phyloP scores from a whole-genome alignment of 108 stramenopile species.

The Fragilariopsis cylindrus region DNA sequence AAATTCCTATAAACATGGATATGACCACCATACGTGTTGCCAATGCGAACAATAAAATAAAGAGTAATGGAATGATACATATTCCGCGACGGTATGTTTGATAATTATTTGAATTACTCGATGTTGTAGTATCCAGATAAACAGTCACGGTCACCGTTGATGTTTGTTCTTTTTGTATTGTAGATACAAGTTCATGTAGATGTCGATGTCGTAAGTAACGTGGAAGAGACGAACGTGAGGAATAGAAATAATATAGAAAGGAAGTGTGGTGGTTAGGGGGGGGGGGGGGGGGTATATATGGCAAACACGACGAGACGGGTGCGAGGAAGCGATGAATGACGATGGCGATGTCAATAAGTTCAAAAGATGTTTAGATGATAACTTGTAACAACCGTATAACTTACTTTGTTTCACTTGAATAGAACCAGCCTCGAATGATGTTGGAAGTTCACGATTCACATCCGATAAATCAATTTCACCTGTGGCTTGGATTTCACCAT shows the following conservation, averaged over 20 bases:
- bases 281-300: not conserved
- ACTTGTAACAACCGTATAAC: not conserved
- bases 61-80: slow-evolving; percentile 53
- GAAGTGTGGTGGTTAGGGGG: not conserved
- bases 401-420: slow-evolving; percentile 10
- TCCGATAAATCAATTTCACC: slow-evolving; percentile 21
- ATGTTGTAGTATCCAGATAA: not conserved
- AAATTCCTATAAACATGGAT: slow-evolving; percentile 48
- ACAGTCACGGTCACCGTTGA: not conserved
- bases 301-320: not conserved
- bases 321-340: not conserved
- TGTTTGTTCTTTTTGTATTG: not conserved
- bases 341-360: not conserved
- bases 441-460: slow-evolving; percentile 20
- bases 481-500: slow-evolving; percentile 19
- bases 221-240: slow-evolving; percentile 15
- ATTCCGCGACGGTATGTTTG: slow-evolving; percentile 50
- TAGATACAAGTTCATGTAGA: slow-evolving; percentile 10
- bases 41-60: slow-evolving; percentile 50
- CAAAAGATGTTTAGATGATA: not conserved
- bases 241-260: not conserved
- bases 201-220: slow-evolving; percentile 18
- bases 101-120: not conserved
- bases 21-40: slow-evolving; percentile 50
- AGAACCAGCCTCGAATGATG: slow-evolving; percentile 24